Evolutionary conservation across 208 protist genomes (phyloP), one percentile per base, ranked within the genome.

Genomic region (Leishmania turanica): DNA sequence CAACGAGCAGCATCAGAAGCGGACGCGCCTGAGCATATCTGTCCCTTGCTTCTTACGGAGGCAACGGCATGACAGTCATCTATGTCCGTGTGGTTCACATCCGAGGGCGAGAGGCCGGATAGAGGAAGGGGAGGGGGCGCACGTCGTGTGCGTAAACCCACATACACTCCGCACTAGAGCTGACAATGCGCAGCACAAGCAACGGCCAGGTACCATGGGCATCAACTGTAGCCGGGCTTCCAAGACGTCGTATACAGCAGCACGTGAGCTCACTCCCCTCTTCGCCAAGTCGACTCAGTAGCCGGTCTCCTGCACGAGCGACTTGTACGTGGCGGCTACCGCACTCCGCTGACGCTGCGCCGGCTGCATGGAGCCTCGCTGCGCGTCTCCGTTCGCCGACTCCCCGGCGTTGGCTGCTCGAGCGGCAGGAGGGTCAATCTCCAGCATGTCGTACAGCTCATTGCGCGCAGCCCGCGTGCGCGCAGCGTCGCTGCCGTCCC

Each of bases 271-370:
- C 45, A 11, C 0, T 8, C 45, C 45, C 42, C 6, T n/a, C 13
- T 42, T 7, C 9, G 7, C 65, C 37, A 71, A 53, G 42, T 53
- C 2, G 37, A 70, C 64, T 85, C 84, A 97, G 84, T 97, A 97
- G 45, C 94, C 94, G 13, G 94, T 80, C 73, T 97, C 94, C 31
- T 91, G 91, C 54, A 97, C 94, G 4, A 97, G 91, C 34, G 91
- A 79, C 31, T 88, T 89, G 87, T 97, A 97, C 45, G 92, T 91
- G 13, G 80, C 88, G 4, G 94, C 92, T 47, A 96, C 92, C n/a
- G 78, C 66, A 21, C 81, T 85, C 27, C 84, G 73, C 40, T 64
- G 56, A 49, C 82, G 68, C 31, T 58, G 58, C 47, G 65, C 76
- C 3, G 75, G 73, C 51, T 62, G 73, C 68, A 69, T 69, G 58